Evolutionary conservation across 2,329 filamentous ascomycete species (phyloP), one percentile per base, ranked within the genome.

Genomic region (Ascochyta viciae-villosae): DNA sequence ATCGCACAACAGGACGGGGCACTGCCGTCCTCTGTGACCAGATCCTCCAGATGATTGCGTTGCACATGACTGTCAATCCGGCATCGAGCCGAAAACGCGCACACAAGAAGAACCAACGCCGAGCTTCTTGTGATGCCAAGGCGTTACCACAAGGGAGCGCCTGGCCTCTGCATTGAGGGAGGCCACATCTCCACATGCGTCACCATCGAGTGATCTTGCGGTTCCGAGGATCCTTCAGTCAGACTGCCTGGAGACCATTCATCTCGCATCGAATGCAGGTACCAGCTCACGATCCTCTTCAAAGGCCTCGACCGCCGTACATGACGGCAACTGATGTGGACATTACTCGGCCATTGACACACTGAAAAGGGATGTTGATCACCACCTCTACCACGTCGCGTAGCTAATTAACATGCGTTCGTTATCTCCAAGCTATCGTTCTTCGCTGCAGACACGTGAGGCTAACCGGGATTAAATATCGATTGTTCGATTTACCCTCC

Each of bases 21-120:
- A 40, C 48, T 51, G 42, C 39, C 37, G 53, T 41, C 35, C 53
- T 50, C 53, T 27, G 46, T 55, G 47, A 56, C 39, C 53, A 44
- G 15, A 41, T 51, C 26, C 47, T 51, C 47, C 47, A 51, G 47
- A 51, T 56, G 42, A 22, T 27, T 44, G 33, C 15, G 57, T 62
- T 43, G 61, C 59, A 62, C 63, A 57, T 54, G 50, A 59, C 50
- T 53, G 40, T 57, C 44, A 44, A 47, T 50, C 49, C 62, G 62
- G 62, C 26, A 58, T 42, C 50, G 39, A 53, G 57, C 61, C 63
- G 61, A 65, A 54, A 50, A 26, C 19, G 19, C n/a, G 31, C 42
- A 50, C 57, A 60, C 44, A 58, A 50, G 40, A 58, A 50, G 45
- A 53, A 35, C 33, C 38, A 58, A 42, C 59, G 48, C 60, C 43